These are phyloP conservation scores for Candida albicans DNA, from an alignment of 1,139 yeast genomes.

Conservation along the genomic window DNA sequence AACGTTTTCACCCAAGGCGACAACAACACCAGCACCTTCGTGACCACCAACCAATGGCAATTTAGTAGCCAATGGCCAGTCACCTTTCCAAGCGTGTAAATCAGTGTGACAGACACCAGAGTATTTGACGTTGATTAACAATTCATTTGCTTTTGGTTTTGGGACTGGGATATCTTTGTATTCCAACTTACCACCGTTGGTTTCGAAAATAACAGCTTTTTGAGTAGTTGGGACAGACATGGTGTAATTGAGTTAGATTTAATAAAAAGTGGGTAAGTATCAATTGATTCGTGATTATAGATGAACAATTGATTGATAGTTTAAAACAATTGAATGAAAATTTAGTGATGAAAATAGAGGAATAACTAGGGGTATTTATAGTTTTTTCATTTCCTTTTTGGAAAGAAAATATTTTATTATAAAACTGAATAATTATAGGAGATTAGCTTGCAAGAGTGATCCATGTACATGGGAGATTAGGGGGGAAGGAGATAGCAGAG, in stretches of 20 bases:
- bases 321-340: not conserved
- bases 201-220: slow-evolving; percentile 72
- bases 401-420: not conserved
- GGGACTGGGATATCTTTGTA: slow-evolving; percentile 69
- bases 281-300: not conserved
- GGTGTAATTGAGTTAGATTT: not conserved
- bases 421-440: too few species aligned
- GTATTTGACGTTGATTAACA: slow-evolving; percentile 61
- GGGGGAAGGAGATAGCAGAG: too few species aligned
- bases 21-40: slow-evolving; percentile 86
- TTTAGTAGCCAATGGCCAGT: slow-evolving; percentile 66
- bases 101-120: slow-evolving; percentile 72
- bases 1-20: slow-evolving; percentile 67
- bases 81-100: slow-evolving; percentile 73
- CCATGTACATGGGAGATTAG: too few species aligned
- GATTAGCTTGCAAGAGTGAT: too few species aligned
- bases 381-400: not conserved
- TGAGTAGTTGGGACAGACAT: slow-evolving; percentile 55
- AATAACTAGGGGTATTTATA: not conserved
- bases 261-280: not conserved
- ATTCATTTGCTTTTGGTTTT: slow-evolving; percentile 56
- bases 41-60: slow-evolving; percentile 79
- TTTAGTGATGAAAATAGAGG: not conserved
- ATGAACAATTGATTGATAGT: not conserved
- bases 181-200: slow-evolving; percentile 61